Conservation (phyloP, 2,329 filamentous ascomycete genomes). For the Arthroderma sp. region DNA sequence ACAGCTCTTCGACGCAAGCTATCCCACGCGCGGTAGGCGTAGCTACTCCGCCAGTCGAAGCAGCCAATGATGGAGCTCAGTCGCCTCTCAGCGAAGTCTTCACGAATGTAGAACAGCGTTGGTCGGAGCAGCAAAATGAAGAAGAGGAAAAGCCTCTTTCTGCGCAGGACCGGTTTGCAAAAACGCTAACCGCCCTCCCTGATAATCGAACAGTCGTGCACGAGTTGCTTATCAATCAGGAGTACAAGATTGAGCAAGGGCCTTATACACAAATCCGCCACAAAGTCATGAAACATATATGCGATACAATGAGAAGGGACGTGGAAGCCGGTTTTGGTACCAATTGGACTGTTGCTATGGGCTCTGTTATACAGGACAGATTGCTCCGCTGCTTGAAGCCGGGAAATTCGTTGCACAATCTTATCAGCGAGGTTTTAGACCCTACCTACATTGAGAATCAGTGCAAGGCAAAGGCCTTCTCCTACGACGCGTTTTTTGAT, state of each 20-base stretch:
- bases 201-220: constrained; percentile 50
- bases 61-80: constrained; percentile 11
- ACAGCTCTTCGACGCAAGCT: constrained; percentile 40
- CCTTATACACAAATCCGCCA: constrained; percentile 39
- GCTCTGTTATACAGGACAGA: constrained; percentile 50
- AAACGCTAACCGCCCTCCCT: constrained; percentile 47
- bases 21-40: constrained; percentile 43
- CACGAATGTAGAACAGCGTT: constrained; percentile 18
- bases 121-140: constrained; percentile 20
- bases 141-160: constrained; percentile 18
- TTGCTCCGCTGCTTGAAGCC: constrained; percentile 46
- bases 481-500: constrained; percentile 49
- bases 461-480: constrained; percentile 47
- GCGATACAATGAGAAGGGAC: constrained; percentile 44
- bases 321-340: constrained; percentile 43
- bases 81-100: constrained; percentile 28
- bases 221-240: constrained; percentile 51
- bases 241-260: constrained; percentile 45
- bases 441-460: constrained; percentile 45
- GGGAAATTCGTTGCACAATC: constrained; percentile 47
- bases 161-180: constrained; percentile 32
- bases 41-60: constrained; percentile 20
- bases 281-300: constrained; percentile 46
- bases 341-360: constrained; percentile 52
- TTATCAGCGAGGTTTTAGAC: constrained; percentile 50